Evolutionary conservation across 306 rosid species (phyloP).

Genomic region (Benincasa hispida): DNA sequence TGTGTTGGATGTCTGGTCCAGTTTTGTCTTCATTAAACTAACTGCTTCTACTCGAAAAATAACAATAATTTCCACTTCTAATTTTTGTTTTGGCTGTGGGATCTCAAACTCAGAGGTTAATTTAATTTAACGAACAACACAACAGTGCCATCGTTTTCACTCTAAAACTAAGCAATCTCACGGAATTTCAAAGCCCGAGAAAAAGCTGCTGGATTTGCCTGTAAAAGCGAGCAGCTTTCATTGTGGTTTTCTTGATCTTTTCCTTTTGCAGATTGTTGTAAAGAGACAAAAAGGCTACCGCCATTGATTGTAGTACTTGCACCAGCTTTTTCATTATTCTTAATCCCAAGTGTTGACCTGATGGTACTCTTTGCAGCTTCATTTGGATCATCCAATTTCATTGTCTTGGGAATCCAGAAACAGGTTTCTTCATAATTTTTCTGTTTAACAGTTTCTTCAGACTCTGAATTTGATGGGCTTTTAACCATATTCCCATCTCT

Average conservation of each 20-base stretch:
- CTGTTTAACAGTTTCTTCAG: constrained; percentile 10
- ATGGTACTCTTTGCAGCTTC: constrained; percentile 58
- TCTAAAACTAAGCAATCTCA: constrained; percentile 37
- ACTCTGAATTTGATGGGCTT: too few relatives aligned
- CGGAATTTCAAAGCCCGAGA: constrained; percentile 55
- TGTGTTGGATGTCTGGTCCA: neutral
- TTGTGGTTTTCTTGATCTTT: constrained; percentile 22
- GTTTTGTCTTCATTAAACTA: constrained; percentile 6
- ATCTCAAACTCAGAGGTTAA: neutral
- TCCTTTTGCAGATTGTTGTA: constrained; percentile 31
- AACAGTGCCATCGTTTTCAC: neutral
- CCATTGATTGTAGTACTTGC: constrained; percentile 24
- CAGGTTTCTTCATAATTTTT: constrained; percentile 22
- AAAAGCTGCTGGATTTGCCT: constrained; percentile 78
- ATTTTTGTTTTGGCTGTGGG: neutral
- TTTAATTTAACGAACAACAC: neutral
- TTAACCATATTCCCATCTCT: constrained; percentile 31
- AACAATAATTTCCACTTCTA: neutral
- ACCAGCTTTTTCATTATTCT: constrained; percentile 30
- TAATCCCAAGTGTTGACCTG: constrained; percentile 54
- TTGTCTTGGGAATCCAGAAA: constrained; percentile 53
- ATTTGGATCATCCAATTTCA: constrained; percentile 52
- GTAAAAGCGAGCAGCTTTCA: constrained; percentile 41
- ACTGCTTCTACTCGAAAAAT: constrained; percentile 2
- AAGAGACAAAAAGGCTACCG: constrained; percentile 35